Evolutionary conservation across 1,139 yeast genomes (phyloP).

Genomic region (Suhomyces chickasaworum): DNA sequence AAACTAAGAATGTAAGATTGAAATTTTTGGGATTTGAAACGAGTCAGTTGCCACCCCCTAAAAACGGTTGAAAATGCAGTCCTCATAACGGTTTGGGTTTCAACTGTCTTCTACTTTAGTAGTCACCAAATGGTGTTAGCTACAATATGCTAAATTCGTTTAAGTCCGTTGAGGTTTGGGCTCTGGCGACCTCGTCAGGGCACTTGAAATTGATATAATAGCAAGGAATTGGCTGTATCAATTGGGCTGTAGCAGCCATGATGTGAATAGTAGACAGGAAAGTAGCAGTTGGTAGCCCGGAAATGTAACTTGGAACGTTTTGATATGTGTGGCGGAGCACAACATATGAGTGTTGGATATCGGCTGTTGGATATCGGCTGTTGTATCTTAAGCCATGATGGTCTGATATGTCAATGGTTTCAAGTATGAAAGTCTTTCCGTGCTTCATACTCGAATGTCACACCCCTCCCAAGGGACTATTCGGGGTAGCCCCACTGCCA

Average conservation of each 20-base stretch:
- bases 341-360: background rate
- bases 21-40: background rate
- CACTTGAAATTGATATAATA: background rate
- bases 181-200: background rate
- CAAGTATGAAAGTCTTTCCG: background rate
- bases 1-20: too few species aligned
- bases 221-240: too few species aligned
- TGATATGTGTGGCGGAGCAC: background rate
- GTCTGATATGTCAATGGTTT: too few species aligned
- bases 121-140: too few species aligned
- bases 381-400: too few species aligned
- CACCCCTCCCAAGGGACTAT: too few species aligned
- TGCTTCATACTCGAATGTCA: background rate
- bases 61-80: background rate
- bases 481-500: too few species aligned
- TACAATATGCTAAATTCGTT: background rate
- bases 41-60: background rate
- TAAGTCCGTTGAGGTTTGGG: background rate
- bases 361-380: too few species aligned
- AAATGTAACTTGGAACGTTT: background rate
- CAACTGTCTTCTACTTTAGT: background rate
- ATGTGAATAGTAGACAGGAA: background rate
- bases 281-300: background rate
- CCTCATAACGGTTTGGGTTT: background rate
- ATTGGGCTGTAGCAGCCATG: background rate